Evolutionary conservation across 2,329 filamentous ascomycete species (phyloP).

Genomic region (Verticillium albo-atrum): DNA sequence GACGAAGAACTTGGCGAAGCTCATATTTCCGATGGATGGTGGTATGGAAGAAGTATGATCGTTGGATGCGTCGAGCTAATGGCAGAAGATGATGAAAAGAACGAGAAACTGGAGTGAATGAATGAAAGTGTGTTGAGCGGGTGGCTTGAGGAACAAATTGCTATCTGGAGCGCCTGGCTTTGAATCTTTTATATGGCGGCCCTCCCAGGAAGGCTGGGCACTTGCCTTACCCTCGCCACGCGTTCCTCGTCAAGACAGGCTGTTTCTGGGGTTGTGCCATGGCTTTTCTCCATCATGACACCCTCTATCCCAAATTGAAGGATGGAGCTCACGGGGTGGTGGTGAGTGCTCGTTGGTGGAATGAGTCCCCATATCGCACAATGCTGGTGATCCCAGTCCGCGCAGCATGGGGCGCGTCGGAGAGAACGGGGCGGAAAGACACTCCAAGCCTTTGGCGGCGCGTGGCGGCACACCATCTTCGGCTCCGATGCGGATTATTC

Average conservation of each 20-base stretch:
- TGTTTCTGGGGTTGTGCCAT: neutral
- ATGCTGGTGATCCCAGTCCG: neutral
- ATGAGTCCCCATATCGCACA: neutral
- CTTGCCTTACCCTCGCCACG: neutral
- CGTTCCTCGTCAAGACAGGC: neutral
- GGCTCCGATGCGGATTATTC: neutral
- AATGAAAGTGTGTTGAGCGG: neutral
- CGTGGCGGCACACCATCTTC: neutral
- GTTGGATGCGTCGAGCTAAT: neutral
- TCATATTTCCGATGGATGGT: conserved; percentile 1
- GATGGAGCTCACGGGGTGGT: neutral
- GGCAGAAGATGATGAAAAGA: neutral
- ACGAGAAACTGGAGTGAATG: conserved; percentile 4
- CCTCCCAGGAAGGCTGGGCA: neutral
- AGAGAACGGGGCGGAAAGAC: neutral
- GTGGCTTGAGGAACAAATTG: neutral
- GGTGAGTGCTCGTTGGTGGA: neutral
- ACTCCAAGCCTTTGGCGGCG: neutral
- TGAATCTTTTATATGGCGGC: neutral
- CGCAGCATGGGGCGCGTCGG: neutral
- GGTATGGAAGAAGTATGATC: neutral
- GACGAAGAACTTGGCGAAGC: conserved; percentile 9
- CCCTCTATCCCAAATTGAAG: neutral
- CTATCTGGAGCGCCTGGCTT: neutral
- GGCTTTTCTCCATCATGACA: neutral